Base-by-base conservation (phyloP, 257 asterid genomes). In the Solanum medicagineum region DNA sequence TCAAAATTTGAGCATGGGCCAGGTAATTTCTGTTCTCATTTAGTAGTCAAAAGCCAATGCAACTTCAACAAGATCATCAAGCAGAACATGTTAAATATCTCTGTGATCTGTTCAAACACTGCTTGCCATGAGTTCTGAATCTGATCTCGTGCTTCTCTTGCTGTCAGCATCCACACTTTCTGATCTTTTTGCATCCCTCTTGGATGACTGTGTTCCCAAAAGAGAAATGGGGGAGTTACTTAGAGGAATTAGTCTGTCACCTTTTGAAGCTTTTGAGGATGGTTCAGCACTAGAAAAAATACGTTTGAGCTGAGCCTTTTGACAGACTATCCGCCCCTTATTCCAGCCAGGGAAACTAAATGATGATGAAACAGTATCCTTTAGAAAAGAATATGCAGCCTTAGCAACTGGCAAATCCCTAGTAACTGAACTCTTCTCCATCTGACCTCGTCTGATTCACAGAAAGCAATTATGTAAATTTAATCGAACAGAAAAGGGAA, bases 301-400 rank as follows among this genome's bases (percentile, higher is more conserved):
- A 17, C 94, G 96, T 89, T 94, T 94, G 22, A 96, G 94, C 88
- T 93, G 98, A 86, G 98, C 68, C 88, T 91, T 92, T 84, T 91
- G 99, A 84, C 99, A 95, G 87, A 91, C 86, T 66, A 96, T 94
- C 79, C 99, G 87, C n/a, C 97, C 98, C 92, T 93, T 95, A 83
- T 93, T 95, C 98, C 98, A 95, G 56, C 95, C 97, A 8, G 99
- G 97, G 87, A 89, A 95, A 90, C 92, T 83, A 84, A 96, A 96
- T 65, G 95, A 89, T 47, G 99, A 81, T 66, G 98, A 95, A 83
- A 94, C 86, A 85, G 53, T 81, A 51, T 96, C 95, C 87, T 91
- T 94, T 49, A 96, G 93, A 87, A 96, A 92, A 56, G 94, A 87
- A 87, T 93, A 93, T 44, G 91, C 97, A 84, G 93, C 97, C 87